Base-by-base conservation (phyloP, 2,329 filamentous ascomycete species). In the Cordyceps fumosorosea region DNA sequence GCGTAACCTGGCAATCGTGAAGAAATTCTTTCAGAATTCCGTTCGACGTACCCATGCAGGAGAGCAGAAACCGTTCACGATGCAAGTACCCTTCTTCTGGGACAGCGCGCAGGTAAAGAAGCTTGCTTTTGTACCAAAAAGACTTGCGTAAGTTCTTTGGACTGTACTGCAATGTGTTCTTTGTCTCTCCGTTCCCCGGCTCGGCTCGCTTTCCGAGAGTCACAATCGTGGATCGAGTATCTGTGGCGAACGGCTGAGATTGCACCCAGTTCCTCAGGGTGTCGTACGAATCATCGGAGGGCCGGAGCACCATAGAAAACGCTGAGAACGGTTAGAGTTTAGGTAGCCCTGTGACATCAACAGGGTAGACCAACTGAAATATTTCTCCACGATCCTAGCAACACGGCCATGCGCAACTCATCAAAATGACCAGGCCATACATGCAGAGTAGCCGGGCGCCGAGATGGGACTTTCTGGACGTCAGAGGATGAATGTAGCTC, bases 101-200 rank as follows among this genome's bases (percentile, higher is more conserved):
- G n/a, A n/a, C n/a, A n/a, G n/a, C n/a, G n/a, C n/a, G n/a, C n/a
- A n/a, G 11, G 56, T 32, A 66, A n/a, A 67, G 61, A 26, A 60
- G 48, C 24, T 53, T 63, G 20, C 51, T 44, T 32, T 63, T 63
- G 29, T 64, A 64, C 34, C 59, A 64, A 37, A 67, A 67, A n/a
- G 16, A 51, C 42, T 58, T 58, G 18, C 12, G 26, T 24, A 50
- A 40, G 20, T 58, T 58, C 44, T 32, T 29, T 37, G 45, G 45
- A 7, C 29, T 58, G 34, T 48, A 58, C 20, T 58, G 14, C n/a
- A 58, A 58, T 51, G 16, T 40, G 8, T 58, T 58, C 45, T 58
- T 58, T 22, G 26, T 51, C 29, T 26, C 32, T 50, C 45, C 45
- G 26, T 32, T 32, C 29, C 26, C 6, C 12, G 16, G 22, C 29